Percentiles rank a stretch among this genome's conserved stretches.
phyloP scores from a whole-genome alignment of 257 asterid genomes.

The Solanum chiquidenum region DNA sequence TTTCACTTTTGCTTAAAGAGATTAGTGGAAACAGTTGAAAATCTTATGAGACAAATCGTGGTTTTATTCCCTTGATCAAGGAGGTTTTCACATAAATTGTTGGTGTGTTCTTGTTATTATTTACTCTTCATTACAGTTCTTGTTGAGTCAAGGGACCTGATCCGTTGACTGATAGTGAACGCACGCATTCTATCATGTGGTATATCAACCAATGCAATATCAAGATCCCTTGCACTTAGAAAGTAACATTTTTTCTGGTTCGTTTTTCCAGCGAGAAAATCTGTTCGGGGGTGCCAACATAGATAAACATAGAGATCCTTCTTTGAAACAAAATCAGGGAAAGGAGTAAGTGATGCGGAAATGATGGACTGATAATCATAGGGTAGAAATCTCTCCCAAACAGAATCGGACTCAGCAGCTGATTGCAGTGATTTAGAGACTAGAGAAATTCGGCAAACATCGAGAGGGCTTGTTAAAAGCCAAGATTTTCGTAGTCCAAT shows the following conservation, averaged over 20 bases:
- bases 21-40: no score
- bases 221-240: neutral
- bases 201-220: no score
- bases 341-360: neutral
- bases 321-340: neutral
- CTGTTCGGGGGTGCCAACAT: neutral
- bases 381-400: neutral
- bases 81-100: no score
- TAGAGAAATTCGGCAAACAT: neutral
- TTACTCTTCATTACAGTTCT: no score
- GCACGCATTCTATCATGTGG: no score
- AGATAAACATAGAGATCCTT: neutral
- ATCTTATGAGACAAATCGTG: no score
- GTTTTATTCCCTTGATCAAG: no score
- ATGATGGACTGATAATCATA: neutral
- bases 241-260: slow-evolving; percentile 9
- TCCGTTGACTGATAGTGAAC: no score
- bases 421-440: neutral
- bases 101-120: no score
- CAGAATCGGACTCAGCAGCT: neutral
- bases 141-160: no score
- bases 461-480: neutral
- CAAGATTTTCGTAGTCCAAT: neutral
- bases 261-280: slow-evolving; percentile 5
- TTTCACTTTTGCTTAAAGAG: no score